These are phyloP conservation scores for Coemansia erecta DNA, from an alignment of 192 early-diverging fungal genomes.

Conservation along the genomic window DNA sequence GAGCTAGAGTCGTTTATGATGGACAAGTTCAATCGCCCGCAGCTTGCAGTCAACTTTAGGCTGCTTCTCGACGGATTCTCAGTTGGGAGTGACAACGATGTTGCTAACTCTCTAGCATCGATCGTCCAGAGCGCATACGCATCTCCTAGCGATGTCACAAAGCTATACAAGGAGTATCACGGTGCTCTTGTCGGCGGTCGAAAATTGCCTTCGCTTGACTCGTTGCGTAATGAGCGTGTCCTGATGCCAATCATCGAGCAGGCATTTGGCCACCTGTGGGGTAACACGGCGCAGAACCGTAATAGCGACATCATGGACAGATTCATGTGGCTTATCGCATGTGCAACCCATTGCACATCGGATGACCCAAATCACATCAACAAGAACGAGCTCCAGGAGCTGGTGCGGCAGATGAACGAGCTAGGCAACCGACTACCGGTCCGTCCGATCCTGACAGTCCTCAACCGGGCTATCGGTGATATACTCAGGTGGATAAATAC, in stretches of 20 bases:
- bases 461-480: constrained; percentile 27
- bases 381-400: constrained; percentile 18
- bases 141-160: constrained; percentile 35
- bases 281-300: constrained; percentile 6
- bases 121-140: constrained; percentile 46
- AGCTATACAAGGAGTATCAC: constrained; percentile 38
- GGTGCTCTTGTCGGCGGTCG: constrained; percentile 10
- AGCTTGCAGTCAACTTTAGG: constrained; percentile 39
- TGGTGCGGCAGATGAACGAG: constrained; percentile 31
- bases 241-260: constrained; percentile 40
- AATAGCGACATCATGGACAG: constrained; percentile 29
- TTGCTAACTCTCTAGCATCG: constrained; percentile 31
- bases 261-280: constrained; percentile 45
- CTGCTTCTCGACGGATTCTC: constrained; percentile 29
- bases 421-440: constrained; percentile 25
- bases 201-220: constrained; percentile 7
- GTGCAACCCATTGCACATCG: constrained; percentile 22
- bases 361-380: constrained; percentile 6
- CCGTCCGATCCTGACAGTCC: constrained; percentile 27
- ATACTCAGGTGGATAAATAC: constrained; percentile 33
- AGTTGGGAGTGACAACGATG: constrained; percentile 29
- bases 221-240: constrained; percentile 34
- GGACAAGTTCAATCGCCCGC: constrained; percentile 34
- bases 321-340: constrained; percentile 48
- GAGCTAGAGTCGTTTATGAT: constrained; percentile 47